Percentiles rank a stretch among this genome's conserved stretches.
These are phyloP conservation scores for Parietaria judaica DNA, from an alignment of 306 rosid genomes.

Conservation along the genomic window DNA sequence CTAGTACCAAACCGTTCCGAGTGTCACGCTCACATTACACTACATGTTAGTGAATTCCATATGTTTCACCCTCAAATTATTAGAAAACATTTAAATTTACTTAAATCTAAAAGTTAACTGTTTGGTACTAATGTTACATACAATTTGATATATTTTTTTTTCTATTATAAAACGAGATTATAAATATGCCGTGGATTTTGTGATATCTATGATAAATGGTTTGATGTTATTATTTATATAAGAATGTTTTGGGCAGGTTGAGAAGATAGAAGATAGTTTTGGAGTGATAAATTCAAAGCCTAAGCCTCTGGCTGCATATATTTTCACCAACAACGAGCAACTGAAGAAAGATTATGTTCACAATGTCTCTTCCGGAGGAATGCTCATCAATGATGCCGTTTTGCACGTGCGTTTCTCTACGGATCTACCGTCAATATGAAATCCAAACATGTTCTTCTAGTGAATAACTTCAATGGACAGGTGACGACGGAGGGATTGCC, in stretches of 20 bases:
- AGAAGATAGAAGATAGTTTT: constrained; percentile 49
- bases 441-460: not conserved
- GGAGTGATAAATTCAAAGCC: constrained; percentile 57
- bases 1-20: too few relatives aligned
- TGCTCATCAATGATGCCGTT: constrained; percentile 70
- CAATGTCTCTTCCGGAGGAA: constrained; percentile 76
- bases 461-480: constrained; percentile 21
- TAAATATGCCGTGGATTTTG: too few relatives aligned
- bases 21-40: too few relatives aligned
- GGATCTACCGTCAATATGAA: not conserved
- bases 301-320: constrained; percentile 73
- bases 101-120: too few relatives aligned
- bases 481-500: constrained; percentile 56
- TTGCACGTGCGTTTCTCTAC: constrained; percentile 38
- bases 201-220: too few relatives aligned
- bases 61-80: too few relatives aligned
- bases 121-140: too few relatives aligned
- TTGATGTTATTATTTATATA: too few relatives aligned
- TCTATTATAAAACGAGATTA: too few relatives aligned
- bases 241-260: constrained; percentile 40
- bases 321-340: constrained; percentile 64
- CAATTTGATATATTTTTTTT: too few relatives aligned
- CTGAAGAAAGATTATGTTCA: constrained; percentile 61
- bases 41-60: too few relatives aligned
- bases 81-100: too few relatives aligned